A percentile compares a stretch with the other conserved stretches of the same genome.
Evolutionary conservation across 73 alveolate genomes (phyloP).

Genomic region (Paramecium caudatum): DNA sequence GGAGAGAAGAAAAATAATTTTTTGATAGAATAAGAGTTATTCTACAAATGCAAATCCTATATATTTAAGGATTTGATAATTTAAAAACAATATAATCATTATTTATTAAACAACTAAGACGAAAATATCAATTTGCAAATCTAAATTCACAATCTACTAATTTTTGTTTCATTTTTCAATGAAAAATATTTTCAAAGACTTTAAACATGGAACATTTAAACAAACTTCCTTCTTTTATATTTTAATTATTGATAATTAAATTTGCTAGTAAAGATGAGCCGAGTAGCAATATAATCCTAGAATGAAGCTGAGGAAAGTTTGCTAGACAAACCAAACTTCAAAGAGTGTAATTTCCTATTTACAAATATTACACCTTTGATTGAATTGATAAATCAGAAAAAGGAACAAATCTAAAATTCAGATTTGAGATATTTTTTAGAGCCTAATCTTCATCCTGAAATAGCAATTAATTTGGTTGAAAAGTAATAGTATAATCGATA

Average conservation of each 20-base stretch:
- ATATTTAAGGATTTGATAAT: not conserved
- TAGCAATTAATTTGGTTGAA: slow-evolving; percentile 32
- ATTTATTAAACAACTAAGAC: not conserved
- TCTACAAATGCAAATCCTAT: no score
- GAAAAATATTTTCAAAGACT: not conserved
- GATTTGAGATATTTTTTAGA: slow-evolving; percentile 42
- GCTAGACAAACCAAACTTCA: not conserved
- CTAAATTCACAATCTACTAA: not conserved
- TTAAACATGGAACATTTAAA: no score
- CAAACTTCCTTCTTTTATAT: no score
- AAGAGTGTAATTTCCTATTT: slow-evolving; percentile 45
- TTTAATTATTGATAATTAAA: no score
- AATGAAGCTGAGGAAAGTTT: no score
- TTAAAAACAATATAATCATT: no score
- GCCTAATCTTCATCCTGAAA: slow-evolving; percentile 42
- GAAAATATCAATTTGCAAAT: not conserved
- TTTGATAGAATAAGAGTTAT: not conserved
- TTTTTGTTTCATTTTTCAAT: not conserved
- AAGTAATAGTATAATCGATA: not conserved
- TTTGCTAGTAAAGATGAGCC: no score
- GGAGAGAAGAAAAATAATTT: not conserved
- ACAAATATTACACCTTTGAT: slow-evolving; percentile 57
- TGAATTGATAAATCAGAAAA: slow-evolving; percentile 56
- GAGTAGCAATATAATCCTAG: no score
- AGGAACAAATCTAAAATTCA: slow-evolving; percentile 59